Evolutionary conservation across 345 rosid genomes (phyloP), one percentile per base, ranked within the genome.

Genomic region (Kandelia obovata): DNA sequence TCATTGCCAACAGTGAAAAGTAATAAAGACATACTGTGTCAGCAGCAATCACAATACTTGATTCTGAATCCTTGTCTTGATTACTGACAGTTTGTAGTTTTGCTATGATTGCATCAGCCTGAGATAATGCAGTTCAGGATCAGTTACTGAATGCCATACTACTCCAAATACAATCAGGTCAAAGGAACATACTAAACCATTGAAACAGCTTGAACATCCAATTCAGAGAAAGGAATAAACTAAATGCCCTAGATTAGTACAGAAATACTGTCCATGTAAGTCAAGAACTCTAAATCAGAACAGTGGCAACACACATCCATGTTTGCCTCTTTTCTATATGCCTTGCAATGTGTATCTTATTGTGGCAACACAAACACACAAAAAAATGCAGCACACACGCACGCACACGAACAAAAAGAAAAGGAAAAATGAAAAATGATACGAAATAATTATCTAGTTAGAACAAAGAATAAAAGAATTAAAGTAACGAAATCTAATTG

Each of bases 31-130:
- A 85, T 88, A 89, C 94, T 34, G 94, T 88, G 64, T 89, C 96
- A 2, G 94, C 86, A 30, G 96, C 77, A 72, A 88, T 71, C 84
- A 92, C 79, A 66, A 89, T 26, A 15, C 69, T 83, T 4, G 72
- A 64, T 70, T 79, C 78, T 13, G 64, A 83, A 71, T 75, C 82
- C 77, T 71, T 62, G 62, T 56, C 83, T 62, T 66, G 81, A 68
- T 62, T 60, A 66, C 68, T 67, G 7, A 23, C 35, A 61, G 52
- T 70, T 73, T 27, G 86, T 61, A 83, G 79, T 76, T 84, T 84
- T 5, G 78, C 81, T 51, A 78, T 35, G 6, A 85, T 87, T n/a
- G 91, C 88, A 79, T 87, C 85, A 68, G 96, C 90, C 95, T 87
- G 92, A 69, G 84, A 77, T 71, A 39, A 76, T 55, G 78, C 77